Evolutionary conservation across 2,329 filamentous ascomycete genomes (phyloP).

Genomic region (Trichoderma asperellum): DNA sequence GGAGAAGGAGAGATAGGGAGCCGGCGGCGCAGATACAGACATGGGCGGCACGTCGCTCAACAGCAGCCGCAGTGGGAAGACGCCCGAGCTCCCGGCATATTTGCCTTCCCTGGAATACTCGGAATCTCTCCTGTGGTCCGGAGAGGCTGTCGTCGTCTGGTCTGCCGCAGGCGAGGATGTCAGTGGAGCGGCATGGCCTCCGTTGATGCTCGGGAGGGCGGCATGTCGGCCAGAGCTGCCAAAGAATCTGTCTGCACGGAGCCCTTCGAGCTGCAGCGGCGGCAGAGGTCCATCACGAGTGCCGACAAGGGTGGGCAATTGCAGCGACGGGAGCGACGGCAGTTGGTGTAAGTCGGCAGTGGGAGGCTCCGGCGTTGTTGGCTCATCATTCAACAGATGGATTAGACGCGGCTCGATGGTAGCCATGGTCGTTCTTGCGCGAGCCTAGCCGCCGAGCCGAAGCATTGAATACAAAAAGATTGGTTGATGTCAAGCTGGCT

Average conservation of each 20-base stretch:
- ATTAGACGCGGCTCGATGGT: constrained; percentile 71
- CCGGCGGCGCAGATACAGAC: constrained; percentile 38
- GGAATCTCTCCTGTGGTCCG: constrained; percentile 35
- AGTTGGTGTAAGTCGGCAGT: constrained; percentile 39
- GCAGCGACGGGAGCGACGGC: constrained; percentile 56
- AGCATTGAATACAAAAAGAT: constrained; percentile 35
- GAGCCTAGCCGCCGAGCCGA: constrained; percentile 38
- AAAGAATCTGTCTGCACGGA: constrained; percentile 45
- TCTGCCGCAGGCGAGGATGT: constrained; percentile 32
- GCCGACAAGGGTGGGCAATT: constrained; percentile 47
- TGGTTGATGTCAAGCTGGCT: not conserved
- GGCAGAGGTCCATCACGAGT: constrained; percentile 50
- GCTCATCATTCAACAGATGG: constrained; percentile 62
- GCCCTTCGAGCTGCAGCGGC: constrained; percentile 56
- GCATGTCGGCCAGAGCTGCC: constrained; percentile 24
- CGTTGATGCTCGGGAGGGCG: not conserved
- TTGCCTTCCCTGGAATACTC: constrained; percentile 34
- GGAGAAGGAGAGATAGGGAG: constrained; percentile 46
- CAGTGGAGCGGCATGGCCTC: constrained; percentile 29
- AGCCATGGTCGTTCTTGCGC: constrained; percentile 54
- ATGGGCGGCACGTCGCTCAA: constrained; percentile 41
- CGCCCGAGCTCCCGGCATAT: constrained; percentile 34
- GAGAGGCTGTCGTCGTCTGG: constrained; percentile 19
- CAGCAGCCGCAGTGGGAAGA: constrained; percentile 47
- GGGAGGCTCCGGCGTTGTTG: constrained; percentile 52